These are phyloP conservation scores for Epichloe gansuensis DNA, from an alignment of 2,329 filamentous ascomycete genomes.

Conservation along the genomic window DNA sequence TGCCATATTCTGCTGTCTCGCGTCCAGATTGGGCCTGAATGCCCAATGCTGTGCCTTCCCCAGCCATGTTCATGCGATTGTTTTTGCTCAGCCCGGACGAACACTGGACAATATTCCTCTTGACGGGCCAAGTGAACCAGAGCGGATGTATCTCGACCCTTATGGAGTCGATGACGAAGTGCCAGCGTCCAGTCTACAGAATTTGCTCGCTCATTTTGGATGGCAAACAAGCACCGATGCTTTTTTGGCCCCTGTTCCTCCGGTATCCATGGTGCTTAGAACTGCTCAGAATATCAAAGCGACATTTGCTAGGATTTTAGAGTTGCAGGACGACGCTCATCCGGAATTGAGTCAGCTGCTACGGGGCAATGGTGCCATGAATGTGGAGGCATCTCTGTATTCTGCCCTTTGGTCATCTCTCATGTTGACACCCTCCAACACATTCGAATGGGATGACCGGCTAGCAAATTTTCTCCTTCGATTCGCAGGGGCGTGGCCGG, in stretches of 20 bases:
- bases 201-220: slow-evolving; percentile 39
- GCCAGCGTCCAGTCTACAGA: slow-evolving; percentile 41
- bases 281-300: slow-evolving; percentile 66
- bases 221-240: slow-evolving; percentile 28
- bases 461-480: slow-evolving; percentile 50
- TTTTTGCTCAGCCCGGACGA: slow-evolving; percentile 47
- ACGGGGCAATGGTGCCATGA: slow-evolving; percentile 25
- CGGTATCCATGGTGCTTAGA: slow-evolving; percentile 57
- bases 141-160: slow-evolving; percentile 70
- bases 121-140: slow-evolving; percentile 24
- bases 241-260: slow-evolving; percentile 52
- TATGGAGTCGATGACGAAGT: slow-evolving; percentile 61
- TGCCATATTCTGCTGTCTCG: slow-evolving; percentile 74
- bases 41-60: slow-evolving; percentile 73
- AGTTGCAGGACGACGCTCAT: slow-evolving; percentile 16
- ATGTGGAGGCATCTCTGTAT: slow-evolving; percentile 50
- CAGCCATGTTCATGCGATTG: slow-evolving; percentile 71
- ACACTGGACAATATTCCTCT: slow-evolving; percentile 42
- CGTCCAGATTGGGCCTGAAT: slow-evolving; percentile 58
- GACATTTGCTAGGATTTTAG: slow-evolving; percentile 34
- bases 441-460: slow-evolving; percentile 44
- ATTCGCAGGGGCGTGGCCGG: slow-evolving; percentile 29
- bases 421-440: slow-evolving; percentile 36
- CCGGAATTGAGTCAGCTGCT: slow-evolving; percentile 21
- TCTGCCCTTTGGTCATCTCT: slow-evolving; percentile 60